phyloP scores from a whole-genome alignment of 1,139 yeast species.

The Scheffersomyces illinoinensis region DNA sequence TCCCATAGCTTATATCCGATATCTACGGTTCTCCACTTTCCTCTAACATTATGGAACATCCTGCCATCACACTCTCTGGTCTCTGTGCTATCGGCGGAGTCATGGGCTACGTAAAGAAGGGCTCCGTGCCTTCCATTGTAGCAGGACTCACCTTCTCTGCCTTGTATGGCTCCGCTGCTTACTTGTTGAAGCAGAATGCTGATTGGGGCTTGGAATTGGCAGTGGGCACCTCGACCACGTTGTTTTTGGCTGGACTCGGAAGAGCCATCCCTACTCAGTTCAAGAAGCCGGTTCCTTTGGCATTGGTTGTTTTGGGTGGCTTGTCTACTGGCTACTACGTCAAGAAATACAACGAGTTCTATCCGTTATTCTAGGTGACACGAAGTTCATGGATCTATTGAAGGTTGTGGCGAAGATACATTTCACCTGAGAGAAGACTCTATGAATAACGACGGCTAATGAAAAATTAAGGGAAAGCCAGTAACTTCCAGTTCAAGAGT shows the following conservation, averaged over 20 bases:
- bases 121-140: constrained; percentile 75
- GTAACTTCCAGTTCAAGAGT: too few relatives aligned
- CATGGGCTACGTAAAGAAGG: constrained; percentile 70
- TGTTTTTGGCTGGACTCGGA: constrained; percentile 68
- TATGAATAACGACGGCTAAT: too few relatives aligned
- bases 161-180: constrained; percentile 76
- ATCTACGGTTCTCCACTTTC: neutral
- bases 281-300: constrained; percentile 75
- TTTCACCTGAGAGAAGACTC: neutral
- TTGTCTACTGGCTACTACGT: constrained; percentile 68
- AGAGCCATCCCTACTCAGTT: constrained; percentile 62
- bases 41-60: constrained; percentile 60
- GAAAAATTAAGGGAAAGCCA: too few relatives aligned
- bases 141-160: constrained; percentile 76
- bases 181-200: constrained; percentile 67
- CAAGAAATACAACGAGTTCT: constrained; percentile 71
- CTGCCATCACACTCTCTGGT: constrained; percentile 75
- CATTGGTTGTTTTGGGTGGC: constrained; percentile 64
- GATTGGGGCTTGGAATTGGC: constrained; percentile 85
- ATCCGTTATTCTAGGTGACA: constrained; percentile 26
- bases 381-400: constrained; percentile 1
- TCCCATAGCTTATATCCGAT: neutral
- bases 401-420: neutral
- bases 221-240: constrained; percentile 63
- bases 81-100: constrained; percentile 73